Evolutionary conservation across 208 protist genomes (phyloP).

Genomic region (Wallacemonas sp.): DNA sequence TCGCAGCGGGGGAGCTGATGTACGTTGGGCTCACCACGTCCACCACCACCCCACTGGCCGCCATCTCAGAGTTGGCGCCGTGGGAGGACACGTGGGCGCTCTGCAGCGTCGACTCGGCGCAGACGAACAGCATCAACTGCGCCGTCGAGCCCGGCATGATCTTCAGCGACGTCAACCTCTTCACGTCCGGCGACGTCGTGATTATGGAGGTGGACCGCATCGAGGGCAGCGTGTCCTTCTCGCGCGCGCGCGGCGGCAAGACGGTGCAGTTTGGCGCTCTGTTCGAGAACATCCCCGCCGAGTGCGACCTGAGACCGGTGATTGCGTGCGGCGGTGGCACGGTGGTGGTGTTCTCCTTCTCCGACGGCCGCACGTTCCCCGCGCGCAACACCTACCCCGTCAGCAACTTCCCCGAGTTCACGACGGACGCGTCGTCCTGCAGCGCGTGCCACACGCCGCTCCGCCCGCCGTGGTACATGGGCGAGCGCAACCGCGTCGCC

Average conservation of each 20-base stretch:
- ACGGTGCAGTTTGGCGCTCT: slow-evolving; percentile 78
- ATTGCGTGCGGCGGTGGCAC: slow-evolving; percentile 67
- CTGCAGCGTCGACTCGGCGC: slow-evolving; percentile 67
- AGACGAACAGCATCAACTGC: slow-evolving; percentile 87
- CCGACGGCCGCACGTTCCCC: slow-evolving; percentile 69
- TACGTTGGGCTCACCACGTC: slow-evolving; percentile 86
- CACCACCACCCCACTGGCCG: slow-evolving; percentile 42
- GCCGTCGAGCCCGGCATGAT: slow-evolving; percentile 82
- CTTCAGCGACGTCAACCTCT: slow-evolving; percentile 70
- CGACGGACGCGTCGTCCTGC: slow-evolving; percentile 23
- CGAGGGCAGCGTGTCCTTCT: slow-evolving; percentile 71
- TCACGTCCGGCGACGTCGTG: slow-evolving; percentile 69
- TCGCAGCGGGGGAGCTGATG: slow-evolving; percentile 41
- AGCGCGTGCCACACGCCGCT: slow-evolving; percentile 39
- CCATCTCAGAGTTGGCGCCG: slow-evolving; percentile 51
- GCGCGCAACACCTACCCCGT: slow-evolving; percentile 65
- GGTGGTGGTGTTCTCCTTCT: slow-evolving; percentile 82
- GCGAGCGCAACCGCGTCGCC: slow-evolving; percentile 46
- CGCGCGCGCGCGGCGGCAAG: slow-evolving; percentile 59
- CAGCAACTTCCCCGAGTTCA: slow-evolving; percentile 40
- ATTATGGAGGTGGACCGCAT: slow-evolving; percentile 63
- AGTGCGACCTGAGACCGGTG: slow-evolving; percentile 58
- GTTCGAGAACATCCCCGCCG: slow-evolving; percentile 67
- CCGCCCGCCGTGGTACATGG: slow-evolving; percentile 61
- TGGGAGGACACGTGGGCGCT: slow-evolving; percentile 84